These are phyloP conservation scores for Neofusicoccum kwambonambiense DNA, from an alignment of 2,329 filamentous ascomycete species.

Conservation along the genomic window DNA sequence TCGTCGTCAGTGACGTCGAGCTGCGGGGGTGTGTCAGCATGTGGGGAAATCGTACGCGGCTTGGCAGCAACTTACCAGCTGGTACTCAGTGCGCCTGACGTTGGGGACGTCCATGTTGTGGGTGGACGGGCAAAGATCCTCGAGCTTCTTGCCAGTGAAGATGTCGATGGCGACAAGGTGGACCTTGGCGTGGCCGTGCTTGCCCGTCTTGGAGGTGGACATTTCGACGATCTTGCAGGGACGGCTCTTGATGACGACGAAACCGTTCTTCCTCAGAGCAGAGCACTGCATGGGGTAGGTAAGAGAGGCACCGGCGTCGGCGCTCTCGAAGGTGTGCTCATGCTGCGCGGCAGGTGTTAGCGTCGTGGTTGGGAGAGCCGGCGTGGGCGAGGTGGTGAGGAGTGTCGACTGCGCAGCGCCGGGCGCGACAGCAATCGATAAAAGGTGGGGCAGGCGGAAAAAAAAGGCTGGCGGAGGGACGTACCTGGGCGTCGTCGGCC, in stretches of 20 bases:
- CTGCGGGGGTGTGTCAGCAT: slow-evolving; percentile 50
- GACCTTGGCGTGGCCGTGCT: slow-evolving; percentile 99
- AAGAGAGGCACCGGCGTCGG: slow-evolving; percentile 90
- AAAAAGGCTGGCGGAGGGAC: slow-evolving; percentile 29
- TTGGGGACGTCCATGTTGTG: slow-evolving; percentile 97
- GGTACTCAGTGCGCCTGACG: slow-evolving; percentile 85
- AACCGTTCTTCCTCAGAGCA: slow-evolving; percentile 98
- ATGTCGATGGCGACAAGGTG: slow-evolving; percentile 97
- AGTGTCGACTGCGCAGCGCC: slow-evolving; percentile 29
- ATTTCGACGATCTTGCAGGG: slow-evolving; percentile 99
- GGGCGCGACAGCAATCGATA: slow-evolving; percentile 30
- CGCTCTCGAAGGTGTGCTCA: slow-evolving; percentile 79
- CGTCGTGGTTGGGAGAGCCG: neutral
- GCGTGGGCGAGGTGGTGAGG: neutral
- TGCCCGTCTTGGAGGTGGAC: slow-evolving; percentile 99
- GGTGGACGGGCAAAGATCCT: slow-evolving; percentile 98
- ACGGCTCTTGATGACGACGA: slow-evolving; percentile 97
- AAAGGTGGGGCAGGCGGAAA: slow-evolving; percentile 38
- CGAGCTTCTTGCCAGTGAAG: slow-evolving; percentile 99
- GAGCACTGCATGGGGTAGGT: slow-evolving; percentile 99
- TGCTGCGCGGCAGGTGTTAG: slow-evolving; percentile 42
- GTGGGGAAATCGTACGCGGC: slow-evolving; percentile 3
- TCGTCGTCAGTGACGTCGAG: slow-evolving; percentile 91
- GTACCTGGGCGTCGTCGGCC: slow-evolving; percentile 67
- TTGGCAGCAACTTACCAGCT: slow-evolving; percentile 69